These are phyloP conservation scores for Lactarius deliciosus DNA, from an alignment of 768 basidiomycete species.

Conservation along the genomic window DNA sequence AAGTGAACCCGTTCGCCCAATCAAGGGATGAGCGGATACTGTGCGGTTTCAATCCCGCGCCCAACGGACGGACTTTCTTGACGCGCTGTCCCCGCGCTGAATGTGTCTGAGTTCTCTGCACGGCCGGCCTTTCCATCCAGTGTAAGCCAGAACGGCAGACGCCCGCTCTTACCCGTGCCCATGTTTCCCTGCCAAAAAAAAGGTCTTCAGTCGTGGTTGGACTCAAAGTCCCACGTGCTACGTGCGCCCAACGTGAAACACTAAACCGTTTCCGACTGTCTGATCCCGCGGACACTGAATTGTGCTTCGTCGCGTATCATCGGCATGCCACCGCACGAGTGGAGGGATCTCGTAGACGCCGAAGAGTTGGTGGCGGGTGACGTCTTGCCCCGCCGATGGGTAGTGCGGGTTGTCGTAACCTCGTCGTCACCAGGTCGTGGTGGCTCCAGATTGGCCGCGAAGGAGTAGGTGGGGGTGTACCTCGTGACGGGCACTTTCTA, in stretches of 20 bases:
- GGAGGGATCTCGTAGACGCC: conserved; percentile 48
- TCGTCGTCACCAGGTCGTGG: conserved; percentile 51
- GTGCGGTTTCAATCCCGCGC: conserved; percentile 21
- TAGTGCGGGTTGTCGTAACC: conserved; percentile 57
- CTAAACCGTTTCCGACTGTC: neutral
- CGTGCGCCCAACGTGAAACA: conserved; percentile 1
- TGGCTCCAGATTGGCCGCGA: conserved; percentile 57
- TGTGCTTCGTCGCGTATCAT: conserved; percentile 14
- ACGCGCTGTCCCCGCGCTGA: conserved; percentile 3
- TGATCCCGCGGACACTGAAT: conserved; percentile 15
- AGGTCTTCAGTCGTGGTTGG: neutral
- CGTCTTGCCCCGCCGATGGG: conserved; percentile 44
- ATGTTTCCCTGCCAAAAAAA: neutral
- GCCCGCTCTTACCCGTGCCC: neutral
- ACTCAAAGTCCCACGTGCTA: neutral
- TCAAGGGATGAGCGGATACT: conserved; percentile 22
- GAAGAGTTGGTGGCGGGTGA: conserved; percentile 52
- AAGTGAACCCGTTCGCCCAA: conserved; percentile 14
- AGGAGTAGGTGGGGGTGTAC: conserved; percentile 65
- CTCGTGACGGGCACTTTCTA: conserved; percentile 58
- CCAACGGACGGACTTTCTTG: neutral
- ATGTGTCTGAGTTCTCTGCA: conserved; percentile 12
- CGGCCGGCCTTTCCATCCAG: conserved; percentile 13
- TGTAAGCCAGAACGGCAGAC: neutral
- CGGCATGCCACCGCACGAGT: conserved; percentile 4